phyloP scores from a whole-genome alignment of 306 rosid genomes.

The Canavalia gladiata region DNA sequence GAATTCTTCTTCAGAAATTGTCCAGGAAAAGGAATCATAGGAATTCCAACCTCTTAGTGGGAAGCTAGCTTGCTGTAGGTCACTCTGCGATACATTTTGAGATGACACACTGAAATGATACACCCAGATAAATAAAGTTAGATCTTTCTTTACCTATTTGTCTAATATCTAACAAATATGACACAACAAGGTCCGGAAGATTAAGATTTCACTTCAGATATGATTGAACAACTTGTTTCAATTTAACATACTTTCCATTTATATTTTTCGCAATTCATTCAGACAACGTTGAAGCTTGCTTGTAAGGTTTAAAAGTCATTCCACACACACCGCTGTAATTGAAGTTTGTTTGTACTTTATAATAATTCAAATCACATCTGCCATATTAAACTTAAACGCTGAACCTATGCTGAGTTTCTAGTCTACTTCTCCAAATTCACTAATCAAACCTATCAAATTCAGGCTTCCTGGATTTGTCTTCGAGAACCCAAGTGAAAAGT shows the following conservation, averaged over 20 bases:
- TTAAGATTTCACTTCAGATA: constrained; percentile 18
- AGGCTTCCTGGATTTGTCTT: constrained; percentile 22
- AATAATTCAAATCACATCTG: constrained; percentile 10
- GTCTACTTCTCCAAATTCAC: constrained; percentile 25
- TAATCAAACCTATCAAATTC: neutral
- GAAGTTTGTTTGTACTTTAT: constrained; percentile 22
- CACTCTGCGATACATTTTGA: constrained; percentile 41
- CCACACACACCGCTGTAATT: neutral
- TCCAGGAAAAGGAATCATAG: constrained; percentile 95
- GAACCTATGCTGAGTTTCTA: neutral
- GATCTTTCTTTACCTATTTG: constrained; percentile 16
- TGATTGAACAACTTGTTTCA: constrained; percentile 17
- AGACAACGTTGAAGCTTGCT: constrained; percentile 3
- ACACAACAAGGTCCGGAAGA: constrained; percentile 12
- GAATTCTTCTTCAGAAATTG: constrained; percentile 80
- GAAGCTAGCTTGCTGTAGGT: constrained; percentile 58
- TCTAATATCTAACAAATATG: constrained; percentile 17
- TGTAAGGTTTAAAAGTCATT: constrained; percentile 9
- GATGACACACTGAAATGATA: constrained; percentile 67
- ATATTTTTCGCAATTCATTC: constrained; percentile 21
- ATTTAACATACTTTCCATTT: neutral
- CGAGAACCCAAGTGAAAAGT: constrained; percentile 24
- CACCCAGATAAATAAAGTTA: constrained; percentile 32
- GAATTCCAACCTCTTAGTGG: constrained; percentile 99
- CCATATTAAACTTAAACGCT: constrained; percentile 1